Base-by-base conservation (phyloP, 1,284 basidiomycete species). In the Coniferiporia sulphurascens region DNA sequence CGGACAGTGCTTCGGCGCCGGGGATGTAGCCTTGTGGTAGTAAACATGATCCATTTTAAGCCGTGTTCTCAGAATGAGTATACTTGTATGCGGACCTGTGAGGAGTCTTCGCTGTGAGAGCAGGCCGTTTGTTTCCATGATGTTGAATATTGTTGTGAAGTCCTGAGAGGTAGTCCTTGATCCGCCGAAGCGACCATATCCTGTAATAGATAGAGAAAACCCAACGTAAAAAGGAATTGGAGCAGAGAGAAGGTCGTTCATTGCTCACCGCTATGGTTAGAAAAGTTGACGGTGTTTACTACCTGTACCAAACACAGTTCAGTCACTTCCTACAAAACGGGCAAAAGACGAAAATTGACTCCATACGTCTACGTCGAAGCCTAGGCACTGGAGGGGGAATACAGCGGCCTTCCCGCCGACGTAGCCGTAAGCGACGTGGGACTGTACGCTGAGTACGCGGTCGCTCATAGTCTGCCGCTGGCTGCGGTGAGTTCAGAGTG, bases 381-480 rank as follows among this genome's bases (percentile, higher is more conserved):
- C 96, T 48, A 98, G 82, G 62, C 93, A 87, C 73, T 98, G 95
- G 13, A 98, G 80, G 0, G 96, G 95, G 69, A 99, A 98, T 0
- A 93, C 89, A 0, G 96, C 96, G 2, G 95, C 93, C 80, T 95
- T 95, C 67, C 83, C 83, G 67, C 95, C 95, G n/a, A 97, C 96
- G 70, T 96, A 98, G 58, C 96, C 96, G 65, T 88, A 93, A 1
- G 91, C 86, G 60, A 98, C 96, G 68, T 99, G 96, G 0, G 91
- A 93, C 70, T 98, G 96, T 51, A 98, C 84, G 70, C 88, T 89
- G 36, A 92, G 73, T n/a, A 92, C 77, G 48, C 86, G 76, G 55
- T 67, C 75, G 59, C 65, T 52, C 52, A 54, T 70, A 50, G 27
- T 27, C 27, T 27, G 27, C 27, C 5, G 27, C 27, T 2, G 27